These are phyloP conservation scores for Rosa chinensis DNA, from an alignment of 306 rosid genomes.

Conservation along the genomic window DNA sequence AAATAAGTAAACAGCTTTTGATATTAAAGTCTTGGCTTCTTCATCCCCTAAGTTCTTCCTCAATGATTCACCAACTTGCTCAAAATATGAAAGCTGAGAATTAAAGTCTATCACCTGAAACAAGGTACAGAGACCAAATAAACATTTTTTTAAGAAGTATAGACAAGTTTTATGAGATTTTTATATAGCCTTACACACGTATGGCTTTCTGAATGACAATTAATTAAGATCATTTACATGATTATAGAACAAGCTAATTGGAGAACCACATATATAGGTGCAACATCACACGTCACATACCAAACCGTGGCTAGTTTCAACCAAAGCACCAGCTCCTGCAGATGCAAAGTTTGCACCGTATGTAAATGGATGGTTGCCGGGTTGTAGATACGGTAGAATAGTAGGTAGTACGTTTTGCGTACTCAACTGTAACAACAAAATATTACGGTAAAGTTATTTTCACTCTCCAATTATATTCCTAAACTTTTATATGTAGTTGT, in stretches of 20 bases:
- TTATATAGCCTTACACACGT: too few relatives aligned
- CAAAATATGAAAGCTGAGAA: not conserved
- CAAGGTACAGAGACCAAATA: not conserved
- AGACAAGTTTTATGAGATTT: not conserved
- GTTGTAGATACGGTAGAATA: not conserved
- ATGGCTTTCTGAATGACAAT: not conserved
- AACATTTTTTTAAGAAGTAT: too few relatives aligned
- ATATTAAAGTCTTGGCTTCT: not conserved
- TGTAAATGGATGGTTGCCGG: not conserved
- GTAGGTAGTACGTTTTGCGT: not conserved
- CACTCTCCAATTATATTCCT: not conserved
- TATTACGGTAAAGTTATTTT: not conserved
- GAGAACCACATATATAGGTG: not conserved
- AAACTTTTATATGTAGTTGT: not conserved
- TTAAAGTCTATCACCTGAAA: not conserved
- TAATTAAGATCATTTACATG: not conserved
- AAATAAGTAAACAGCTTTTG: not conserved
- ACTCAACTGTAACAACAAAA: not conserved
- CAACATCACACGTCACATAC: not conserved
- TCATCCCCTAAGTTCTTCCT: too few relatives aligned
- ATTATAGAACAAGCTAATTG: not conserved
- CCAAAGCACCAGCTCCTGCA: slow-evolving; percentile 8
- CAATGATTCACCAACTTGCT: not conserved
- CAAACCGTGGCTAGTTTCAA: not conserved
- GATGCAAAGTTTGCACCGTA: not conserved